These are phyloP conservation scores for Tardiomyces blankii DNA, from an alignment of 1,139 yeast species.

Conservation along the genomic window DNA sequence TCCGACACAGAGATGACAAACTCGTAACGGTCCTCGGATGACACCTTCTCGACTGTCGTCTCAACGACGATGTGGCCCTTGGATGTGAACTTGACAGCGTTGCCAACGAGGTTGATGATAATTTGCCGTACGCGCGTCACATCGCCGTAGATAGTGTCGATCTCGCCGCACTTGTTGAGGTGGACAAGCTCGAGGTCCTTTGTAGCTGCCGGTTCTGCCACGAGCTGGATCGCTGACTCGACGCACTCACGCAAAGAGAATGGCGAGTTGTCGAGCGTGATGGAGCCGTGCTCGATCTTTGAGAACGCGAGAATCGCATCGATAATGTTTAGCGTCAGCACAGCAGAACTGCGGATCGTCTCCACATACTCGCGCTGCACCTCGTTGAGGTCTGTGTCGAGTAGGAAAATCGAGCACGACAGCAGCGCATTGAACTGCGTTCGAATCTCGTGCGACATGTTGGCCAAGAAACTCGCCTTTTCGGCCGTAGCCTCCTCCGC, in stretches of 20 bases:
- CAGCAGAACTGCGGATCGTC: slow-evolving; percentile 41
- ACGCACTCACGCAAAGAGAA: slow-evolving; percentile 41
- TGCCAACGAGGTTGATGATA: slow-evolving; percentile 44
- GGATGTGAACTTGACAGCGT: slow-evolving; percentile 46
- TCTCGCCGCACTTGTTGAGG: slow-evolving; percentile 34
- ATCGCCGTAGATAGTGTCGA: slow-evolving; percentile 39
- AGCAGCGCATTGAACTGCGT: slow-evolving; percentile 48
- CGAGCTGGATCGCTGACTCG: slow-evolving; percentile 41
- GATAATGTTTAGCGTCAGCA: slow-evolving; percentile 43
- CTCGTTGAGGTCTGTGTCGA: slow-evolving; percentile 38
- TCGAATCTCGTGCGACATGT: slow-evolving; percentile 50
- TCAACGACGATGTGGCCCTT: slow-evolving; percentile 38
- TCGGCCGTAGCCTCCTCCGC: slow-evolving; percentile 53
- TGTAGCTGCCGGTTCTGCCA: slow-evolving; percentile 41
- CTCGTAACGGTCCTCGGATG: slow-evolving; percentile 31
- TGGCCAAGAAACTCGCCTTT: slow-evolving; percentile 47
- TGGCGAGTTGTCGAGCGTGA: slow-evolving; percentile 36
- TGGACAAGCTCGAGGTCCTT: slow-evolving; percentile 40
- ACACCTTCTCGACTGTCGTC: slow-evolving; percentile 26
- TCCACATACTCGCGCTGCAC: slow-evolving; percentile 45
- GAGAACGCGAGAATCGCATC: slow-evolving; percentile 49
- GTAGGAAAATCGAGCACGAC: slow-evolving; percentile 42
- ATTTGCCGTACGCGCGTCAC: slow-evolving; percentile 43
- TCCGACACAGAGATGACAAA: slow-evolving; percentile 37
- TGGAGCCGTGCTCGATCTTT: slow-evolving; percentile 46